Evolutionary conservation across 331 rosid species (phyloP), one percentile per base, ranked within the genome.

Genomic region (Quercus phellos): DNA sequence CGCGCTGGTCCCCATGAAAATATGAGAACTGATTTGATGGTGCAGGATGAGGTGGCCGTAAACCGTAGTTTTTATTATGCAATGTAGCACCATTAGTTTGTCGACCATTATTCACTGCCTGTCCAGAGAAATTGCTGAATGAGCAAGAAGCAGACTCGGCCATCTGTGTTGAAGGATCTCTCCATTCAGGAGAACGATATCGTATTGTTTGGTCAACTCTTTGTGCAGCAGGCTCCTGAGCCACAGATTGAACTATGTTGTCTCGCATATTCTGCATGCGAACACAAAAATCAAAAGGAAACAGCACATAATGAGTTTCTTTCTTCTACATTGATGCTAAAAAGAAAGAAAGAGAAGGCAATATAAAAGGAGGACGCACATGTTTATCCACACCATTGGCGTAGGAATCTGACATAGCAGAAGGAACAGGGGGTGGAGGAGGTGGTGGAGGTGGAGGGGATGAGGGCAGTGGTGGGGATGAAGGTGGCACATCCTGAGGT

Each of bases 11-110:
- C 63, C 84, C 93, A 5, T 77, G 82, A 83, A 86, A 96, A 87
- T 89, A 89, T 74, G 93, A 88, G 81, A 90, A 92, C 77, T 94
- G 98, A 86, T 80, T 83, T 21, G 87, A 86, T 2, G 97, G 93
- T 55, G 92, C 87, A 60, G 87, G 92, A 38, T 81, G 86, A 74
- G 96, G 98, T 12, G 98, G 97, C 54, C 87, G 75, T 46, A 90
- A 82, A 68, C 93, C 76, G 81, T 88, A 90, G 51, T 84, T 89
- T 74, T 88, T 88, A 78, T 80, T 82, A 16, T 83, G 91, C 81
- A 84, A 74, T 72, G 78, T 55, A 64, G 66, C 70, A 73, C 87
- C 84, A 68, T 90, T 90, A 46, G 80, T 74, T 60, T 86, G 90
- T 29, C 21, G 80, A 82, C 71, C 84, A 74, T 82, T 88, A 73